A percentile compares a stretch with the other conserved stretches of the same genome.
phyloP scores from a whole-genome alignment of 2,329 filamentous ascomycete species.

The Colletotrichum lindemuthianum region DNA sequence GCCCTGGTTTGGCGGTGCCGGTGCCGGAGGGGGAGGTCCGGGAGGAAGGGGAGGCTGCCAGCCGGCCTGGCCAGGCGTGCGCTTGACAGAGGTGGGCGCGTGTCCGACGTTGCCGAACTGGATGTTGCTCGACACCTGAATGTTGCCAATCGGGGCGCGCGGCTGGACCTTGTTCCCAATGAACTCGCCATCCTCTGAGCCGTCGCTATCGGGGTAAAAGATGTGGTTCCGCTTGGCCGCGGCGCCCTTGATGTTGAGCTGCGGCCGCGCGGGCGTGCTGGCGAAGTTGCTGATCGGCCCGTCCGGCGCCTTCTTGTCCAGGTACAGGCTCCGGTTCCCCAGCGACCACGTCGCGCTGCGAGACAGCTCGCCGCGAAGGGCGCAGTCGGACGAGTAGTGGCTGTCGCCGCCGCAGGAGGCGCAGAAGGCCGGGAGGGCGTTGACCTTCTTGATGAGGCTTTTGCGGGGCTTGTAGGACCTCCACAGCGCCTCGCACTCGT shows the following conservation, averaged over 20 bases:
- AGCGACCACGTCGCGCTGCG: constrained; percentile 62
- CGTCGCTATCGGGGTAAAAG: constrained; percentile 58
- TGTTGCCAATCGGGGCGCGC: constrained; percentile 45
- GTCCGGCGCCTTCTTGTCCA: constrained; percentile 56
- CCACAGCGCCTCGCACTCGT: constrained; percentile 70
- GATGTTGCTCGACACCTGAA: constrained; percentile 53
- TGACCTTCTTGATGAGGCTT: constrained; percentile 57
- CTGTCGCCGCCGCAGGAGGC: constrained; percentile 63
- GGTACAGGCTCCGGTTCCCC: constrained; percentile 58
- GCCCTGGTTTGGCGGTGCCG: constrained; percentile 36
- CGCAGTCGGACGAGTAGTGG: constrained; percentile 69
- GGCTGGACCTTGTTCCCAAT: constrained; percentile 49
- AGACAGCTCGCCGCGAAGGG: constrained; percentile 36
- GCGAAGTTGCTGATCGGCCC: constrained; percentile 49
- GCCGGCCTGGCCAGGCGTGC: constrained; percentile 35
- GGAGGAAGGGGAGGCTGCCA: constrained; percentile 49
- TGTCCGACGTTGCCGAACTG: constrained; percentile 42
- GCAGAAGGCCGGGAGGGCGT: constrained; percentile 61
- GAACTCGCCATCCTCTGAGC: constrained; percentile 56
- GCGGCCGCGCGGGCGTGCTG: constrained; percentile 39
- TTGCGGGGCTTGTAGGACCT: constrained; percentile 59
- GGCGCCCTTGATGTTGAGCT: constrained; percentile 44
- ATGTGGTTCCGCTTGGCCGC: constrained; percentile 51
- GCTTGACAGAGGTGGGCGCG: constrained; percentile 33
- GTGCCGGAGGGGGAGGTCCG: constrained; percentile 48